These are phyloP conservation scores for Venturia carpophila DNA, from an alignment of 2,329 filamentous ascomycete genomes.

Conservation along the genomic window DNA sequence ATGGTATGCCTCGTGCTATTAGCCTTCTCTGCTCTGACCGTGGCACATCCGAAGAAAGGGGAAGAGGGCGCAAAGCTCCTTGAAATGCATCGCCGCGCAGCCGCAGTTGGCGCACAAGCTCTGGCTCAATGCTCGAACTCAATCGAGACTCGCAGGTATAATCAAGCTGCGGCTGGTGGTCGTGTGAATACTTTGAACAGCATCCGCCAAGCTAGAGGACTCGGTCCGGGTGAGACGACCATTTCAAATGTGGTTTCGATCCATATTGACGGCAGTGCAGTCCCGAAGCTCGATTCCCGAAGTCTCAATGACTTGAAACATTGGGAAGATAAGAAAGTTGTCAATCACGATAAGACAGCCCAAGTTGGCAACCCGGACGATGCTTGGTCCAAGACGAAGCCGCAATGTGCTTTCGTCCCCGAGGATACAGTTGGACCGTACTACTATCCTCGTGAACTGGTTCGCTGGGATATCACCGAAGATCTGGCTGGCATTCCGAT, in stretches of 20 bases:
- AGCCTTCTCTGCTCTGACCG: neutral
- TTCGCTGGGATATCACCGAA: conserved; percentile 43
- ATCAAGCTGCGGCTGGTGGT: neutral
- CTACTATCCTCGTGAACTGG: conserved; percentile 43
- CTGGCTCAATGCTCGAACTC: neutral
- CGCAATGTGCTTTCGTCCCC: conserved; percentile 37
- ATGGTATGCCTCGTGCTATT: neutral
- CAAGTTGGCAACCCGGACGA: neutral
- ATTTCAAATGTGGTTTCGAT: neutral
- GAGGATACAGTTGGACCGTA: conserved; percentile 40
- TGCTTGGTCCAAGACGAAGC: conserved; percentile 29
- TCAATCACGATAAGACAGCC: conserved; percentile 9
- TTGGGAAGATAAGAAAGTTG: neutral
- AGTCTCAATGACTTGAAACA: neutral
- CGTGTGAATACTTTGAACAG: neutral
- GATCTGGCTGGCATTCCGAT: conserved; percentile 42
- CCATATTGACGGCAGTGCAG: neutral
- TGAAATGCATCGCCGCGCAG: neutral
- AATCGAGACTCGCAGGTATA: neutral
- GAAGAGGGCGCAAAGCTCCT: neutral
- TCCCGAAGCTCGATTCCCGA: neutral
- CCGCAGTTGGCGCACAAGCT: neutral
- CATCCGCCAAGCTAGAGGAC: neutral
- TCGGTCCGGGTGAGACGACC: neutral
- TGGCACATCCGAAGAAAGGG: neutral